phyloP scores from a whole-genome alignment of 805 yeast genomes.

The Cyberlindnera misumaiensis region DNA sequence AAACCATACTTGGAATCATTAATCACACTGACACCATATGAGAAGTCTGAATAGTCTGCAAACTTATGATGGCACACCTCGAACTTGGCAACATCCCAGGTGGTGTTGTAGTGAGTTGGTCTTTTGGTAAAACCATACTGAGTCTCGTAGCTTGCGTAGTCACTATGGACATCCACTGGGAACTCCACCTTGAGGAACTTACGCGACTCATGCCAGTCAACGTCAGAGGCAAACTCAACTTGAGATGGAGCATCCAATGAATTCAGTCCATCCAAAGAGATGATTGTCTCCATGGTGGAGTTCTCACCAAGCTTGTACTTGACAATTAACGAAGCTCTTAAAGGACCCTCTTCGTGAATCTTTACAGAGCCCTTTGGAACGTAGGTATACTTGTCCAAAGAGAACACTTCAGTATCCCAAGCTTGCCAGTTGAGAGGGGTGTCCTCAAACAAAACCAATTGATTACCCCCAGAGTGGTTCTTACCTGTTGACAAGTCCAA shows the following conservation, averaged over 20 bases:
- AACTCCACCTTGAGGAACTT: slow-evolving; percentile 91
- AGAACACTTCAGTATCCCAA: slow-evolving; percentile 94
- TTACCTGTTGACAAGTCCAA: slow-evolving; percentile 48
- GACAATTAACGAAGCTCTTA: slow-evolving; percentile 58
- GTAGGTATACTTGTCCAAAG: slow-evolving; percentile 63
- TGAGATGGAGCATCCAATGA: slow-evolving; percentile 30
- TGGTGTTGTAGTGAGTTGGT: slow-evolving; percentile 91
- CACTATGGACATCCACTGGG: slow-evolving; percentile 76
- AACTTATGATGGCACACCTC: slow-evolving; percentile 94
- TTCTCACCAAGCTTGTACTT: slow-evolving; percentile 49
- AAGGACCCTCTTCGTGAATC: slow-evolving; percentile 43
- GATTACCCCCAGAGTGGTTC: slow-evolving; percentile 59
- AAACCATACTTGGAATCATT: slow-evolving; percentile 91
- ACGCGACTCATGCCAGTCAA: slow-evolving; percentile 83
- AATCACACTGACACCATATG: slow-evolving; percentile 79
- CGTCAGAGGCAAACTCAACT: slow-evolving; percentile 50
- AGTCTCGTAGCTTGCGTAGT: slow-evolving; percentile 83
- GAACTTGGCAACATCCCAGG: slow-evolving; percentile 95
- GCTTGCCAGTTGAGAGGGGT: slow-evolving; percentile 90
- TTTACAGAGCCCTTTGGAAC: slow-evolving; percentile 32
- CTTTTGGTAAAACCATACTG: slow-evolving; percentile 88
- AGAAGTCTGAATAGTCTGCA: slow-evolving; percentile 82
- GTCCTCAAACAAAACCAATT: slow-evolving; percentile 77
- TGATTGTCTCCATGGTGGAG: slow-evolving; percentile 57
- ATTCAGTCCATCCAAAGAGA: slow-evolving; percentile 56